Percentiles rank a stretch among this genome's conserved stretches.
Evolutionary conservation across 1,284 basidiomycete genomes (phyloP).

Genomic region (Agaricales sp.): DNA sequence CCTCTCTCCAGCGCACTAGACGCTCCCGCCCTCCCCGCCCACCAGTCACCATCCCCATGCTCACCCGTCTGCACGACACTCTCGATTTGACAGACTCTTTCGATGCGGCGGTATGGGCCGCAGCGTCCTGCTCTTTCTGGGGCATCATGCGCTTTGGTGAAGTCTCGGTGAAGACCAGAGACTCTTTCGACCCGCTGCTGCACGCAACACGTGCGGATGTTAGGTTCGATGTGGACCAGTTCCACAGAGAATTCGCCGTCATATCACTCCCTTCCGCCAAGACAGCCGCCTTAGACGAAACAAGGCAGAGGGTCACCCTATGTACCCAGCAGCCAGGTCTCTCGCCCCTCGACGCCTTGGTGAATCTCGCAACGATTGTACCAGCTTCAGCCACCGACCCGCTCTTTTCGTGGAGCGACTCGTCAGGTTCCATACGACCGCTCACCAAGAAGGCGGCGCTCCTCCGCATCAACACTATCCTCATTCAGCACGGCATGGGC

Average conservation of each 20-base stretch:
- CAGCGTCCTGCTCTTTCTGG: conserved; percentile 6
- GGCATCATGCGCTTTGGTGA: conserved; percentile 10
- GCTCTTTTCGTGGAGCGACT: conserved; percentile 19
- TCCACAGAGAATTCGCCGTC: conserved; percentile 14
- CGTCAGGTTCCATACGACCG: conserved; percentile 14
- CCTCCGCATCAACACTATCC: conserved; percentile 17
- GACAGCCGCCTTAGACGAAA: conserved; percentile 22
- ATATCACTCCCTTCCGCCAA: conserved; percentile 23
- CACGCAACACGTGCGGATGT: conserved; percentile 3
- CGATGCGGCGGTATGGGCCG: conserved; percentile 5
- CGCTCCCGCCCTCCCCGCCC: no score
- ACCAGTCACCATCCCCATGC: no score
- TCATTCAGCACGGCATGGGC: conserved; percentile 16
- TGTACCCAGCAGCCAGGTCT: conserved; percentile 13
- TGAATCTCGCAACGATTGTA: conserved; percentile 18
- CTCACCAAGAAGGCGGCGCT: conserved; percentile 19
- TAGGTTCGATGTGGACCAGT: conserved; percentile 11
- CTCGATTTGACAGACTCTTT: no score
- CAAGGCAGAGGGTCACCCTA: conserved; percentile 20
- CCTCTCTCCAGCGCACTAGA: no score
- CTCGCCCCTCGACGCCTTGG: conserved; percentile 19
- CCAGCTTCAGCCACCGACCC: conserved; percentile 19
- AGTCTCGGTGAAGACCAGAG: conserved; percentile 4
- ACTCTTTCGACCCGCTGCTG: neutral
- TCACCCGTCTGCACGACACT: no score